Evolutionary conservation across 495 filamentous ascomycete genomes (phyloP).

Genomic region (Recurvomyces mirabilis): DNA sequence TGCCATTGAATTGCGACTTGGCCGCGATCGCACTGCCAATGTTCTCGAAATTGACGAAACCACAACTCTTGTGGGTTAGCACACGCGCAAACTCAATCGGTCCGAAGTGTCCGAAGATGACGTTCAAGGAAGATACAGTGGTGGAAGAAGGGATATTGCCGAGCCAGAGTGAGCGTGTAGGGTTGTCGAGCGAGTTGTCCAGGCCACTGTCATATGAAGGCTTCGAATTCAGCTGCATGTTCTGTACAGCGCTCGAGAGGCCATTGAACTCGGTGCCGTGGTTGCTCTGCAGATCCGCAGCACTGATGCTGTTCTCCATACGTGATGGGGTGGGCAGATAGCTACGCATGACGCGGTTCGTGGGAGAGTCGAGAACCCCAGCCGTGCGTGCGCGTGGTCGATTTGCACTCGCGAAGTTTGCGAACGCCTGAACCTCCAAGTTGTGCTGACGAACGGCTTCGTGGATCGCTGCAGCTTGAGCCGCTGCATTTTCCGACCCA

Average conservation of each 20-base stretch:
- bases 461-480: slow-evolving; percentile 67
- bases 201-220: slow-evolving; percentile 37
- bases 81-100: slow-evolving; percentile 86
- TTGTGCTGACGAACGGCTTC: slow-evolving; percentile 91
- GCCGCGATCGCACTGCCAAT: slow-evolving; percentile 82
- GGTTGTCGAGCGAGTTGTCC: slow-evolving; percentile 73
- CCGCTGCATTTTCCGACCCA: slow-evolving; percentile 56
- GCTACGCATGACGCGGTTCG: slow-evolving; percentile 57
- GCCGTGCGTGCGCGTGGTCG: slow-evolving; percentile 82
- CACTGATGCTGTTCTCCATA: slow-evolving; percentile 73
- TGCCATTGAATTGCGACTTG: slow-evolving; percentile 77
- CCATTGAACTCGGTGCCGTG: slow-evolving; percentile 66
- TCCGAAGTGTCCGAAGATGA: slow-evolving; percentile 85
- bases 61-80: slow-evolving; percentile 96
- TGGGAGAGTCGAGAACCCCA: slow-evolving; percentile 77
- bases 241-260: slow-evolving; percentile 63
- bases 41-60: slow-evolving; percentile 93
- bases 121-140: slow-evolving; percentile 80
- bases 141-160: slow-evolving; percentile 97
- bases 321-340: slow-evolving; percentile 75
- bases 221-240: slow-evolving; percentile 57
- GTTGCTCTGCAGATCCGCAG: slow-evolving; percentile 60
- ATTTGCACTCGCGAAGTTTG: slow-evolving; percentile 64
- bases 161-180: slow-evolving; percentile 90
- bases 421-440: slow-evolving; percentile 83